Evolutionary conservation across 768 basidiomycete species (phyloP), one percentile per base, ranked within the genome.

Genomic region (Lactarius vividus): DNA sequence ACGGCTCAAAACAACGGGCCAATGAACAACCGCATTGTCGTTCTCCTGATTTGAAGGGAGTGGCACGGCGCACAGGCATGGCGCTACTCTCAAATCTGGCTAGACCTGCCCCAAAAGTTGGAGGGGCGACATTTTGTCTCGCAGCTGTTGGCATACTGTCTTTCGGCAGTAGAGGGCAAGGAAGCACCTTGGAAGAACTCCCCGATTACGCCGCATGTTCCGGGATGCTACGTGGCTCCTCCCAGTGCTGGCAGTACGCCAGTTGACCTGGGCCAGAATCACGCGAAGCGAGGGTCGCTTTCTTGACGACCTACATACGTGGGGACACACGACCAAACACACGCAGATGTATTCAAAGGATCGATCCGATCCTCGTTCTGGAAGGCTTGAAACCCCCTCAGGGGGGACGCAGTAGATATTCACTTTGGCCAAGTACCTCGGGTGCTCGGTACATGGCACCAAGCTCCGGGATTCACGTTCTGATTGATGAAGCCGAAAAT

Each of bases 361-460:
- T 62, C 65, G 65, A 66, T 66, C 65, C 65, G 65, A 58, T 39
- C 56, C 65, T 61, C 60, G 46, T 61, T 65, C 44, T 46, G 55
- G 46, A 62, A 57, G 28, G 13, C 29, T 44, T 60, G 29, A 52
- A 5, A 53, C 52, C 63, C 52, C 63, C 52, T 61, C 26, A 52
- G 46, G 46, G 54, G 42, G 54, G 42, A 56, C 29, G 46, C 46
- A 49, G 57, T 33, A 52, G n/a, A 52, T 44, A 57, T 46, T 60
- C 46, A 33, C 59, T 60, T 49, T 55, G 16, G 40, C 29, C 20
- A 31, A 23, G 33, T 2, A 29, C 28, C 37, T 61, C 37, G 65
- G 65, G 65, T 26, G 18, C 55, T 66, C 65, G 65, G 60, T 37
- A n/a, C 15, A 26, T n/a, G 16, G 35, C n/a, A 66, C 65, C 65